Conservation (phyloP, 306 rosid species). For the Begonia peltatifolia region DNA sequence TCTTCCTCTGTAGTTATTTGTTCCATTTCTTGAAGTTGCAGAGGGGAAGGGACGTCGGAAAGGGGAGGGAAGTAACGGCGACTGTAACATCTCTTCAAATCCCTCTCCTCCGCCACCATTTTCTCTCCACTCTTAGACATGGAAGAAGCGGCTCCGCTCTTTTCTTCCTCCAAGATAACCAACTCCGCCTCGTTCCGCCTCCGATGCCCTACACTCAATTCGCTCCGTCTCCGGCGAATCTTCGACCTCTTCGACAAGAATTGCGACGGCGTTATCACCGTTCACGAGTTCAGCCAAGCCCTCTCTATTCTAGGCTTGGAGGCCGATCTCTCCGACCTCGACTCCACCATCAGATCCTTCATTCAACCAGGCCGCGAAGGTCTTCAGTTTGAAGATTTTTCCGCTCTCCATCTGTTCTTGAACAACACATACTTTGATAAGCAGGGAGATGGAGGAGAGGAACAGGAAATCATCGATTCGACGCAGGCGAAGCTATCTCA, state of each 20-base stretch:
- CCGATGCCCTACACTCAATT: constrained; percentile 38
- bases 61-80: no score
- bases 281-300: constrained; percentile 40
- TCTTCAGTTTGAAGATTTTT: constrained; percentile 45
- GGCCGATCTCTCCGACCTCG: constrained; percentile 31
- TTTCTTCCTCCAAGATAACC: background rate
- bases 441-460: background rate
- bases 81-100: no score
- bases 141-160: background rate
- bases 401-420: constrained; percentile 34
- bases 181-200: constrained; percentile 40
- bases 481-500: constrained; percentile 1
- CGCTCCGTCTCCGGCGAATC: constrained; percentile 55
- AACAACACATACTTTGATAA: constrained; percentile 39
- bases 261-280: constrained; percentile 41
- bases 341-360: constrained; percentile 22
- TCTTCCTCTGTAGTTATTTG: no score
- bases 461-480: background rate
- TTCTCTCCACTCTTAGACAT: no score
- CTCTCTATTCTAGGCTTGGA: constrained; percentile 44
- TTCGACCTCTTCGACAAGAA: constrained; percentile 69
- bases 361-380: constrained; percentile 37
- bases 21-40: no score
- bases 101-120: no score
- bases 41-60: no score